phyloP scores from a whole-genome alignment of 768 basidiomycete species.

The Boletus insuetus region DNA sequence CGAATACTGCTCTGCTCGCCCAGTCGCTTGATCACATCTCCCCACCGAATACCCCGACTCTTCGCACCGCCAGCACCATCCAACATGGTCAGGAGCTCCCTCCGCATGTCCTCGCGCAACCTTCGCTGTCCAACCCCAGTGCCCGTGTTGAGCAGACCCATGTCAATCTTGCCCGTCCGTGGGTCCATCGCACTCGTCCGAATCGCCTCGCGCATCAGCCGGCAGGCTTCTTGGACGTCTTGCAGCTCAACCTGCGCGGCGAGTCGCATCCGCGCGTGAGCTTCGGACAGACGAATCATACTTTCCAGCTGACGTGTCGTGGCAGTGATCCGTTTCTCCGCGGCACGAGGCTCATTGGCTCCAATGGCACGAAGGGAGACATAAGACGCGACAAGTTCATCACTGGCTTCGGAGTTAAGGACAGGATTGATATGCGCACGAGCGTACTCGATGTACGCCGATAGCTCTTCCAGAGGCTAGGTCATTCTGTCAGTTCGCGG shows the following conservation, averaged over 20 bases:
- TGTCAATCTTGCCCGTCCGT: constrained; percentile 94
- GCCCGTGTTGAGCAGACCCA: constrained; percentile 93
- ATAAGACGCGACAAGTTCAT: constrained; percentile 84
- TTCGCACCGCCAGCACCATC: constrained; percentile 49
- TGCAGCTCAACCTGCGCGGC: constrained; percentile 78
- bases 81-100: constrained; percentile 68
- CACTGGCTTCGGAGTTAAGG: constrained; percentile 80
- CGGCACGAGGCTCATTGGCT: constrained; percentile 73
- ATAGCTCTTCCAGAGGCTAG: constrained; percentile 86
- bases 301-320: constrained; percentile 97
- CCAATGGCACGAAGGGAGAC: constrained; percentile 94
- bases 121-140: constrained; percentile 84
- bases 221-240: constrained; percentile 87
- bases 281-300: constrained; percentile 95
- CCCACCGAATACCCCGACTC: constrained; percentile 69
- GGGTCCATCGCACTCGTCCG: constrained; percentile 95
- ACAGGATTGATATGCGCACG: constrained; percentile 81
- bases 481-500: constrained; percentile 4
- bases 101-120: constrained; percentile 85
- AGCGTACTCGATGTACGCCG: constrained; percentile 93
- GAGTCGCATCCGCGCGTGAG: constrained; percentile 95
- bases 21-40: constrained; percentile 74
- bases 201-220: constrained; percentile 97
- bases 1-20: constrained; percentile 82
- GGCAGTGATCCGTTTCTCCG: constrained; percentile 94